Evolutionary conservation across 352 stramenopile genomes (phyloP).

Genomic region (Phytophthora chlamydospora): DNA sequence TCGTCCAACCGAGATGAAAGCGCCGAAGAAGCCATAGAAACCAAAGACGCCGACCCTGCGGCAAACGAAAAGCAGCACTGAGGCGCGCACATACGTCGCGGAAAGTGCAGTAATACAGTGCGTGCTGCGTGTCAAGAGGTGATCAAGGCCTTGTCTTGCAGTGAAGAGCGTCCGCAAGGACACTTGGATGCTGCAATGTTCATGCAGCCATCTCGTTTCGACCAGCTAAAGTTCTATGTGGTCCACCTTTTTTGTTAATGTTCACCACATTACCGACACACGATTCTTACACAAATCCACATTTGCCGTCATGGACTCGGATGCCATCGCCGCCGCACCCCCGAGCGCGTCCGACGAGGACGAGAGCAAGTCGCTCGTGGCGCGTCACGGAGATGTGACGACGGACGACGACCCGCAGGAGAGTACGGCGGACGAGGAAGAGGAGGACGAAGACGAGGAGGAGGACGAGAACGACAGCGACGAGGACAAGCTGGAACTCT

Average conservation of each 20-base stretch:
- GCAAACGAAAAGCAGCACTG: background rate
- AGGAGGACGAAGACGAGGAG: slow-evolving; percentile 57
- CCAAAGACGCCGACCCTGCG: background rate
- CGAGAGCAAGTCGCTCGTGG: slow-evolving; percentile 24
- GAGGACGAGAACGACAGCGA: slow-evolving; percentile 60
- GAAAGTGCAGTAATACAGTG: slow-evolving; percentile 14
- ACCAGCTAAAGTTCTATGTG: slow-evolving; percentile 1
- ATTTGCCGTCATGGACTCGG: background rate
- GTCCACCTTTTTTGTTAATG: background rate
- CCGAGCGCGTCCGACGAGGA: slow-evolving; percentile 53
- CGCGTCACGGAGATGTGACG: slow-evolving; percentile 41
- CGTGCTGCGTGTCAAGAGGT: too few species aligned
- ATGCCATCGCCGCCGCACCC: slow-evolving; percentile 2
- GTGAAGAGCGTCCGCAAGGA: slow-evolving; percentile 14
- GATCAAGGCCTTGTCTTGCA: background rate
- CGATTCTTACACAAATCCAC: background rate
- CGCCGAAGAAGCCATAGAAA: background rate
- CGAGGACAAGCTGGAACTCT: slow-evolving; percentile 54
- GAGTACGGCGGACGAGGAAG: slow-evolving; percentile 51
- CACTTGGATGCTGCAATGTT: background rate
- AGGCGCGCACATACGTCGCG: background rate
- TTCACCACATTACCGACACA: slow-evolving; percentile 1
- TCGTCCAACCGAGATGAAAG: background rate
- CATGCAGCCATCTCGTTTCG: too few species aligned
- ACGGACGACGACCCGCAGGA: slow-evolving; percentile 60